Evolutionary conservation across 495 filamentous ascomycete species (phyloP).

Genomic region (Rusavskia elegans): DNA sequence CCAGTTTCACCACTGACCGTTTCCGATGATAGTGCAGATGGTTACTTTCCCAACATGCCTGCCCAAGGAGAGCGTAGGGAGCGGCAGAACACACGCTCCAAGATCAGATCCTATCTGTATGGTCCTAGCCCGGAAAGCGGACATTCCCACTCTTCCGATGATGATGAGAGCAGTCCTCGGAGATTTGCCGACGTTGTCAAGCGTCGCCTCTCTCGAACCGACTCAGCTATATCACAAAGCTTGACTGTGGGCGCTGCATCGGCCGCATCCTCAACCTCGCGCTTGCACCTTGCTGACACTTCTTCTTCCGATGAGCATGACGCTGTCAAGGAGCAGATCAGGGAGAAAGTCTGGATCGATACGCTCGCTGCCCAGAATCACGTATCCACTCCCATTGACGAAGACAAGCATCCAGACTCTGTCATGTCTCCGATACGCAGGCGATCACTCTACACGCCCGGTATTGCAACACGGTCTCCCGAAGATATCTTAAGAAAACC

Average conservation of each 20-base stretch:
- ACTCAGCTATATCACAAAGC: slow-evolving; percentile 5
- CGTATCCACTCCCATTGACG: slow-evolving; percentile 9
- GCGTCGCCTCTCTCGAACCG: slow-evolving; percentile 8
- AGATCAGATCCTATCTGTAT: slow-evolving; percentile 12
- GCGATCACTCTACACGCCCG: slow-evolving; percentile 32
- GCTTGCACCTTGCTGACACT: not conserved
- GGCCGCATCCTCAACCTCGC: slow-evolving; percentile 1
- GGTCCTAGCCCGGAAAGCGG: slow-evolving; percentile 5
- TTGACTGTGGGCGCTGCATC: slow-evolving; percentile 9
- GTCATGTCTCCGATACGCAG: slow-evolving; percentile 27
- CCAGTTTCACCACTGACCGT: slow-evolving; percentile 6
- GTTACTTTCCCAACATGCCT: slow-evolving; percentile 1
- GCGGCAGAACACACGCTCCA: slow-evolving; percentile 10
- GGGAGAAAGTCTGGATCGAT: slow-evolving; percentile 11
- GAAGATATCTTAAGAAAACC: slow-evolving; percentile 16
- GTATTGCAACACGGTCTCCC: slow-evolving; percentile 30
- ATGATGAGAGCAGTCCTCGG: slow-evolving; percentile 7
- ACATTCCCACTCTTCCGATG: slow-evolving; percentile 7
- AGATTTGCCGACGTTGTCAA: slow-evolving; percentile 4
- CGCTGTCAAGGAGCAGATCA: slow-evolving; percentile 11
- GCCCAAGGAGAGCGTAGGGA: slow-evolving; percentile 11
- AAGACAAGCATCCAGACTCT: slow-evolving; percentile 14
- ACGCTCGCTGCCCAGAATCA: slow-evolving; percentile 13
- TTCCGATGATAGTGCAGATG: slow-evolving; percentile 12
- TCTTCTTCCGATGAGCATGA: slow-evolving; percentile 6